Conservation (phyloP, 2,329 filamentous ascomycete genomes). For the Hymenoscyphus scutula region DNA sequence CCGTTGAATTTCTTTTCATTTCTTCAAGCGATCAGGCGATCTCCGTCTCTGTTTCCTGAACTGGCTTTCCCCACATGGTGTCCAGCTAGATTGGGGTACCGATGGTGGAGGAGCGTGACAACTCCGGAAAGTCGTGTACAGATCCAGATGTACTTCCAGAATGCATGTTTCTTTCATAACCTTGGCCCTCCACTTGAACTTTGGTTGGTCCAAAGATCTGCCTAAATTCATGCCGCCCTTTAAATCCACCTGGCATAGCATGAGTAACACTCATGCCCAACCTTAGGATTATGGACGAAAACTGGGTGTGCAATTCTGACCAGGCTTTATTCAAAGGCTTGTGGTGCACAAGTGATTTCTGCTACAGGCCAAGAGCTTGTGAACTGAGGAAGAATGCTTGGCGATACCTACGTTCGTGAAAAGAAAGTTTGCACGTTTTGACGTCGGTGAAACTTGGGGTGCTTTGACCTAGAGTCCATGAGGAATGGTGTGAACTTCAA, state of each 20-base stretch:
- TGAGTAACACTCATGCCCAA: not conserved
- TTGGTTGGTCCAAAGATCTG: slow-evolving; percentile 1
- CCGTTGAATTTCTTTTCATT: not conserved
- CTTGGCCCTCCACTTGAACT: not conserved
- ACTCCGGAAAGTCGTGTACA: too few relatives aligned
- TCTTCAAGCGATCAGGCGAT: not conserved
- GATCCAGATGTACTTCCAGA: too few relatives aligned
- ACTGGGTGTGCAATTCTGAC: not conserved
- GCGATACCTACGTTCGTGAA: not conserved
- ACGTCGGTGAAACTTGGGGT: not conserved
- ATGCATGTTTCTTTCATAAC: not conserved
- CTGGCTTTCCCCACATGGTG: not conserved
- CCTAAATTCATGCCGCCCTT: not conserved
- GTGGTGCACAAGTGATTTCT: not conserved
- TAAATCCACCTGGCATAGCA: not conserved
- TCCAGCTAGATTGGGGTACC: not conserved
- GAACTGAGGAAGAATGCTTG: not conserved
- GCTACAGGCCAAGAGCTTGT: not conserved
- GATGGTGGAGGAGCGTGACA: too few relatives aligned
- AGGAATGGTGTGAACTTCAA: not conserved
- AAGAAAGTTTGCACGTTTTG: not conserved
- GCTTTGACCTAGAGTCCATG: slow-evolving; percentile 1
- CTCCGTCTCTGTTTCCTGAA: not conserved
- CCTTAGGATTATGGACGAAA: not conserved
- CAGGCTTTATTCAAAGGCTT: not conserved